A percentile compares a stretch with the other conserved stretches of the same genome.
Evolutionary conservation across 2,329 filamentous ascomycete genomes (phyloP).

Genomic region (Xenoacremonium recifei): DNA sequence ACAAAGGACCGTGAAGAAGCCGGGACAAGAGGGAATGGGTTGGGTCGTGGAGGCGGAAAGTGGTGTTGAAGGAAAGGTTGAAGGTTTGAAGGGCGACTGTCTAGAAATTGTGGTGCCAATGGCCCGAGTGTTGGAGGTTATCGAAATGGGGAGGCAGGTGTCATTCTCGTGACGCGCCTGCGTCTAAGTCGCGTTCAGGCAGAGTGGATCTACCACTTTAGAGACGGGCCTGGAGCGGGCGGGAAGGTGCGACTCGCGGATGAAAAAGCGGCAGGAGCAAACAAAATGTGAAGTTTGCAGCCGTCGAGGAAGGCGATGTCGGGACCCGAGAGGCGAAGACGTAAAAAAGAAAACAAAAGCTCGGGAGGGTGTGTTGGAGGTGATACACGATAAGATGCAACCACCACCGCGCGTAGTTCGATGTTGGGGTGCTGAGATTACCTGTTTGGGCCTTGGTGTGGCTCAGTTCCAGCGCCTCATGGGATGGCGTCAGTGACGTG

Average conservation of each 20-base stretch:
- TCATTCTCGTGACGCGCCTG: constrained; percentile 40
- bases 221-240: constrained; percentile 8
- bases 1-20: no score
- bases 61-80: no score
- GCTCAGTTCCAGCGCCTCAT: constrained; percentile 10
- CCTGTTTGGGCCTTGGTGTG: constrained; percentile 2
- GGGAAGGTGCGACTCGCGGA: neutral
- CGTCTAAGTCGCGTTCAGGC: constrained; percentile 31
- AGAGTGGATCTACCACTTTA: constrained; percentile 26
- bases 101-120: constrained; percentile 2
- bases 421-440: constrained; percentile 1
- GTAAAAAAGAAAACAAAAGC: neutral
- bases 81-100: constrained; percentile 13
- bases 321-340: neutral
- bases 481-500: constrained; percentile 11
- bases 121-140: constrained; percentile 16
- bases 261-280: no score
- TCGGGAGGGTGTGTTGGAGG: neutral
- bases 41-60: constrained; percentile 6
- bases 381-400: constrained; percentile 1
- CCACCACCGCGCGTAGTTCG: neutral
- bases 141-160: constrained; percentile 36
- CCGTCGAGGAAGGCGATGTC: neutral
- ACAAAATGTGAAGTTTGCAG: no score
- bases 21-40: no score